A percentile compares a stretch with the other conserved stretches of the same genome.
Conservation (phyloP, 2,329 filamentous ascomycete species). For the Drechslerella coelobrocha region DNA sequence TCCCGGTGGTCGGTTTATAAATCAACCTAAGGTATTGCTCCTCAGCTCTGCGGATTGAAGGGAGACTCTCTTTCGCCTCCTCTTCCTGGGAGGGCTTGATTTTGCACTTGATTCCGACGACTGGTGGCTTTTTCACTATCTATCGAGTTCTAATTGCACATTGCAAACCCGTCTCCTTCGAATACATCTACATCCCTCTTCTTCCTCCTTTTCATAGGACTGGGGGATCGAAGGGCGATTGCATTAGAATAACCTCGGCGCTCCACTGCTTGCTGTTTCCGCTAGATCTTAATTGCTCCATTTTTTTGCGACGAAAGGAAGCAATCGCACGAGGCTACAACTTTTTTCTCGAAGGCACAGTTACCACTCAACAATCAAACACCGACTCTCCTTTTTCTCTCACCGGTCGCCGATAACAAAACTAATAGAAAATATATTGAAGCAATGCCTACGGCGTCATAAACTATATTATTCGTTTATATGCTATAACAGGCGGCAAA, state of each 20-base stretch:
- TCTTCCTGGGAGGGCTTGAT: not conserved
- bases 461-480: not conserved
- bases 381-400: not conserved
- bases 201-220: not conserved
- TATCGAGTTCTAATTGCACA: not conserved
- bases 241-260: not conserved
- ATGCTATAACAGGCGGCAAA: not conserved
- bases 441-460: not conserved
- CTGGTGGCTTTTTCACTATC: not conserved
- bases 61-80: not conserved
- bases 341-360: not conserved
- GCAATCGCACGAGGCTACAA: not conserved
- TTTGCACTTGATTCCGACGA: not conserved
- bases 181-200: not conserved
- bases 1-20: slow-evolving; percentile 7
- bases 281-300: too few relatives aligned
- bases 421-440: not conserved
- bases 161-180: not conserved
- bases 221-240: not conserved
- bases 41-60: slow-evolving; percentile 1
- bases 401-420: not conserved
- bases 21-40: slow-evolving; percentile 6
- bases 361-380: not conserved
- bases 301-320: too few relatives aligned
- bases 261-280: too few relatives aligned